These are phyloP conservation scores for Sophora flavescens DNA, from an alignment of 306 rosid genomes.

Conservation along the genomic window DNA sequence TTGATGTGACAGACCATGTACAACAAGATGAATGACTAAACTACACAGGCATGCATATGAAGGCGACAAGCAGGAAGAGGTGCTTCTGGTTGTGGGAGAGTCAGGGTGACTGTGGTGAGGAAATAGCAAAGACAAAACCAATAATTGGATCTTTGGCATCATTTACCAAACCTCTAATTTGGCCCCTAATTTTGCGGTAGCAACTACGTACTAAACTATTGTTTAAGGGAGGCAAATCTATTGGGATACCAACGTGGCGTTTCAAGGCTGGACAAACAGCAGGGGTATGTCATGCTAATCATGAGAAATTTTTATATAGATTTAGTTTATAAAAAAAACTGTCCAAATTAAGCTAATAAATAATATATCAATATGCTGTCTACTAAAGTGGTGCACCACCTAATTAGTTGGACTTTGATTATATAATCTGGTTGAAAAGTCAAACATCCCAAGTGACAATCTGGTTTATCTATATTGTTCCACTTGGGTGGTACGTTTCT, in stretches of 20 bases:
- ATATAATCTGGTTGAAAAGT: too few species aligned
- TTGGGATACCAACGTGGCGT: slow-evolving; percentile 16
- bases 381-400: too few species aligned
- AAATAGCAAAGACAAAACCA: slow-evolving; percentile 44
- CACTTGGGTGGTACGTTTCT: too few species aligned
- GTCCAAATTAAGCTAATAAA: too few species aligned
- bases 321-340: too few species aligned
- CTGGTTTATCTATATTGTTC: too few species aligned
- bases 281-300: slow-evolving; percentile 9
- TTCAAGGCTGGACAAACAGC: slow-evolving; percentile 8
- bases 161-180: slow-evolving; percentile 49
- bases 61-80: slow-evolving; percentile 43
- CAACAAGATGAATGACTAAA: slow-evolving; percentile 47
- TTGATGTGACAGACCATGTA: slow-evolving; percentile 53
- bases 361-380: too few species aligned
- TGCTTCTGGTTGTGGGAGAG: slow-evolving; percentile 18
- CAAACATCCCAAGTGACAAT: too few species aligned
- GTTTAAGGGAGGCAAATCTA: background rate
- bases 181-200: slow-evolving; percentile 51
- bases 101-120: slow-evolving; percentile 24
- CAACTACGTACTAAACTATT: slow-evolving; percentile 20
- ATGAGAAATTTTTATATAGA: background rate
- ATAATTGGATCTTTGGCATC: slow-evolving; percentile 55
- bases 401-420: too few species aligned
- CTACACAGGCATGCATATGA: slow-evolving; percentile 43